Evolutionary conservation across 2,329 filamentous ascomycete genomes (phyloP).

Genomic region (Claviceps sp.): DNA sequence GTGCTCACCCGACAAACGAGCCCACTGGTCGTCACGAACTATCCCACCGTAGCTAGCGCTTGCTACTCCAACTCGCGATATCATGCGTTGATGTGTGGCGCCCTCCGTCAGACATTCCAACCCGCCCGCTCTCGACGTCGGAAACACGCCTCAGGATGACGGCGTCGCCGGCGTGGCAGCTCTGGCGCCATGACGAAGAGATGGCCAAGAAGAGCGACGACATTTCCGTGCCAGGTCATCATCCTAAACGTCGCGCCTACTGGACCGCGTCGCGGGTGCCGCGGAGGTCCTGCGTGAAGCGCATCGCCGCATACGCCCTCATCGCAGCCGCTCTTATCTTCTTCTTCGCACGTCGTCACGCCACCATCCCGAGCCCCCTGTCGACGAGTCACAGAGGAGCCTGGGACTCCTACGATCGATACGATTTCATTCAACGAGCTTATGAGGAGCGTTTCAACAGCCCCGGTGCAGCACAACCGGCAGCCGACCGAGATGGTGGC

Average conservation of each 20-base stretch:
- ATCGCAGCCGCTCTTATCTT: conserved; percentile 44
- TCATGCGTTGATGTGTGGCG: neutral
- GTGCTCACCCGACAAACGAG: no score
- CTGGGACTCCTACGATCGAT: neutral
- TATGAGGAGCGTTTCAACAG: neutral
- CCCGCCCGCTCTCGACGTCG: neutral
- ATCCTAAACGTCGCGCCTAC: conserved; percentile 11
- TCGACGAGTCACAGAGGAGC: neutral
- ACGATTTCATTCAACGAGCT: neutral
- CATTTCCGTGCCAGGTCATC: conserved; percentile 16
- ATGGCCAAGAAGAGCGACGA: conserved; percentile 50
- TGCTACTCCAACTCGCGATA: neutral
- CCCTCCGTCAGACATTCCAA: neutral
- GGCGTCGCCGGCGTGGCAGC: conserved; percentile 12
- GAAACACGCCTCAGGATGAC: conserved; percentile 1
- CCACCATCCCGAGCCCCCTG: conserved; percentile 11
- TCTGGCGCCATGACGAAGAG: conserved; percentile 40
- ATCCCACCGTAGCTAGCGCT: neutral
- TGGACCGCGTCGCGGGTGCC: conserved; percentile 32
- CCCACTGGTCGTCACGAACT: neutral
- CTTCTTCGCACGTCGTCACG: conserved; percentile 11
- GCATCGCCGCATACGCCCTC: conserved; percentile 33
- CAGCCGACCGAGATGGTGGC: no score
- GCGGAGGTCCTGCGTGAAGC: conserved; percentile 39
- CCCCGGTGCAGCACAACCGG: neutral